Evolutionary conservation across 225 moss, liverwort and hornwort species (phyloP), one percentile per base, ranked within the genome.

Genomic region (Pleurozium schreberi): DNA sequence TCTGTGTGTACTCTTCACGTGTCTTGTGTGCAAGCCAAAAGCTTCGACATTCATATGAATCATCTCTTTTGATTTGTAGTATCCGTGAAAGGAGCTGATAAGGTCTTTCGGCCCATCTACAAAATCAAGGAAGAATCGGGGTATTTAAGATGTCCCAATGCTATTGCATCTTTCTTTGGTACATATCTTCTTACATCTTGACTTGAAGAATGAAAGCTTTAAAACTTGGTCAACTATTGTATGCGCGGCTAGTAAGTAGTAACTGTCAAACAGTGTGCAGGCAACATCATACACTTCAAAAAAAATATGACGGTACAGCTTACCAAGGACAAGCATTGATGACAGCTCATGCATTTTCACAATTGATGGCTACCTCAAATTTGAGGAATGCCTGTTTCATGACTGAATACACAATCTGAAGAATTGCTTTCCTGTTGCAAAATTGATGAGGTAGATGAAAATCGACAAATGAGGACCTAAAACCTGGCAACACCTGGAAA

Each of bases 401-500:
- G 83, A 71, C 58, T 36, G n/a, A 73, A 81, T 66, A 68, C 42
- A 84, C 52, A 87, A 38, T 53, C 25, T 59, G 75, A 55, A 88
- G 62, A 81, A 70, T 23, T 63, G 47, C 16, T 75, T 87, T 83
- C 78, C 73, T 59, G 61, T 87, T 85, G 88, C 81, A 90, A 82
- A 90, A 78, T 83, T 78, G 82, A 88, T 88, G 73, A 88, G 38
- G 83, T 69, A 78, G 75, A 87, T 83, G 78, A 80, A 71, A 84
- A 68, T 88, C 88, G 88, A 88, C 90, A 92, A 90, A 88, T 92
- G 63, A 73, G 71, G 80, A 82, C 85, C 89, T 89, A 87, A 87
- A 90, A 85, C 81, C 77, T 65, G 91, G 68, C 79, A 79, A 65
- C 83, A 85, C 81, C 77, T 65, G 91, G 68, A 83, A 79, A 65